phyloP scores from a whole-genome alignment of 139 green algal species.

The Trebouxia sp. region DNA sequence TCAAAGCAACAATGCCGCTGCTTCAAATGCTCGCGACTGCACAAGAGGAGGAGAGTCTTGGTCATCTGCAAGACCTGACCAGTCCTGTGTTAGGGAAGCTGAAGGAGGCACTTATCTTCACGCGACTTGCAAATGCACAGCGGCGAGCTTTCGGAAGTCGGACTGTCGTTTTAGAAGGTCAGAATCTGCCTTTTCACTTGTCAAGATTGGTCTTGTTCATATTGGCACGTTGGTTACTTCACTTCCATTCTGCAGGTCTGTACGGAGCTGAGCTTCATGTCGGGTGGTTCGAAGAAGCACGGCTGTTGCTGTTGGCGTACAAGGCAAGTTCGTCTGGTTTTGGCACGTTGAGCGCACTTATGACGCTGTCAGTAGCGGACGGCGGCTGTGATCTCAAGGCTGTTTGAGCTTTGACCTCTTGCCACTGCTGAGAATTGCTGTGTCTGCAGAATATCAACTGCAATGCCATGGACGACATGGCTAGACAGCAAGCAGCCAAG shows the following conservation, averaged over 20 bases:
- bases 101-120: slow-evolving; percentile 11
- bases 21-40: slow-evolving; percentile 10
- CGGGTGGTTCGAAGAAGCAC: slow-evolving; percentile 19
- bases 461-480: background rate
- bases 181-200: background rate
- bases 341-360: too few relatives aligned
- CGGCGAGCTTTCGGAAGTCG: background rate
- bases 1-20: background rate
- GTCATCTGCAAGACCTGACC: slow-evolving; percentile 11
- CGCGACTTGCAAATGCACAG: background rate
- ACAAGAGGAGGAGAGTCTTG: slow-evolving; percentile 7
- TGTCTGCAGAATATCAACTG: background rate
- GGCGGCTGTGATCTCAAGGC: background rate
- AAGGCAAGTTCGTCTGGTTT: background rate
- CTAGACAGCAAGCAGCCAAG: background rate
- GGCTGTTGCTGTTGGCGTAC: background rate
- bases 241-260: background rate
- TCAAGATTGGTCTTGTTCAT: background rate
- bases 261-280: background rate
- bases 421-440: too few relatives aligned
- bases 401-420: background rate
- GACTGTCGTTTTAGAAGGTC: background rate
- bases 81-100: slow-evolving; percentile 5
- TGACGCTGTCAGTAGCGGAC: background rate
- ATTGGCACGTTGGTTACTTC: background rate